Evolutionary conservation across 1,139 yeast genomes (phyloP).

Genomic region (Protomyces lactucae-debilis): DNA sequence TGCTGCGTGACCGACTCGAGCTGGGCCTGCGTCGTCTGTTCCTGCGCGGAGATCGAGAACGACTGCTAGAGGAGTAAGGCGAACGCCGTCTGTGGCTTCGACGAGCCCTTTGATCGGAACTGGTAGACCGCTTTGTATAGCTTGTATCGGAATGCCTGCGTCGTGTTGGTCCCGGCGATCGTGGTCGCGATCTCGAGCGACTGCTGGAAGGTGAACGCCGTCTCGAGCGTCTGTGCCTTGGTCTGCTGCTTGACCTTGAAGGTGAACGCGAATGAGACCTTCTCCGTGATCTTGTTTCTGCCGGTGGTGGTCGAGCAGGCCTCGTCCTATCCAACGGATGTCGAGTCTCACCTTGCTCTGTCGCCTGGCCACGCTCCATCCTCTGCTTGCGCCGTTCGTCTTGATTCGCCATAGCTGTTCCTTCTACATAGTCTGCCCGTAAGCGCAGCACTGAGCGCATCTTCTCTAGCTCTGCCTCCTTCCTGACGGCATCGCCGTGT

Average conservation of each 20-base stretch:
- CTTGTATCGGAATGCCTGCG: background rate
- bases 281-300: background rate
- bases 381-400: background rate
- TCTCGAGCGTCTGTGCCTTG: background rate
- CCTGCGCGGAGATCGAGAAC: background rate
- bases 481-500: slow-evolving; percentile 23
- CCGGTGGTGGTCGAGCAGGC: background rate
- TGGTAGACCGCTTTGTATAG: background rate
- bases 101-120: no score
- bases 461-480: slow-evolving; percentile 14
- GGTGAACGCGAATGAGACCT: background rate
- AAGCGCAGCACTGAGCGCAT: slow-evolving; percentile 21
- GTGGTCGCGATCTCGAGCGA: background rate
- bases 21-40: background rate
- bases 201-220: background rate
- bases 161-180: background rate
- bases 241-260: background rate
- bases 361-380: background rate
- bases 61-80: background rate
- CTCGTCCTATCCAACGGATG: background rate
- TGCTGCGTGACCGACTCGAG: background rate
- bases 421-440: slow-evolving; percentile 24
- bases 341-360: background rate
- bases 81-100: background rate
- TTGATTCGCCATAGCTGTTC: slow-evolving; percentile 8